phyloP scores from a whole-genome alignment of 2,329 filamentous ascomycete species.

The Penicillium sp. region DNA sequence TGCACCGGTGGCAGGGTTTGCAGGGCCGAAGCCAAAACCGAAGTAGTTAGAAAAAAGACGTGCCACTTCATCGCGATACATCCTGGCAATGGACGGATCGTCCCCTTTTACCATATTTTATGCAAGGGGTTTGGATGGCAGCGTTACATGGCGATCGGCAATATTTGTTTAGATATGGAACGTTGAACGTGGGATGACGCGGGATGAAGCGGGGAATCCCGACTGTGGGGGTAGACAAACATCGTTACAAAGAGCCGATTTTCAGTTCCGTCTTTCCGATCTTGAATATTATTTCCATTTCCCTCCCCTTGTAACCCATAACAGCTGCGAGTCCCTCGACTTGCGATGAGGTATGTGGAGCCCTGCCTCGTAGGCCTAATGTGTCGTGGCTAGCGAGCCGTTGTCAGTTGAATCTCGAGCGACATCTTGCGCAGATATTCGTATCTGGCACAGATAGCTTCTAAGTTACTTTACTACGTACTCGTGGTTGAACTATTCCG shows the following conservation, averaged over 20 bases:
- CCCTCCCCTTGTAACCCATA: not conserved
- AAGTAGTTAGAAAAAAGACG: constrained; percentile 7
- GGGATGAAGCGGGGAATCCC: not conserved
- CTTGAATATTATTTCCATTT: no score
- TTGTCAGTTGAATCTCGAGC: constrained; percentile 13
- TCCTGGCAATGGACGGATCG: not conserved
- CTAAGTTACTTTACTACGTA: no score
- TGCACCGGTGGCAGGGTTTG: constrained; percentile 42
- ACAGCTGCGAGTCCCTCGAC: not conserved
- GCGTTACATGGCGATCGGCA: constrained; percentile 15
- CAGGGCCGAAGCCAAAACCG: constrained; percentile 28
- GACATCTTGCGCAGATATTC: not conserved
- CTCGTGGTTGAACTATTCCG: no score
- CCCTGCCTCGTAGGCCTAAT: constrained; percentile 12
- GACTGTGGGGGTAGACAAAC: not conserved
- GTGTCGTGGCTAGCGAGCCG: constrained; percentile 17
- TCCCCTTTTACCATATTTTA: not conserved
- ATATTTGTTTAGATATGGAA: not conserved
- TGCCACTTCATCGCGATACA: constrained; percentile 13
- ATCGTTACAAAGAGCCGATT: not conserved
- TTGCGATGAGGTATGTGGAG: constrained; percentile 17
- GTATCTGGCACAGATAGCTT: no score
- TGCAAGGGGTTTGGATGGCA: constrained; percentile 5
- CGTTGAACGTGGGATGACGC: constrained; percentile 2
- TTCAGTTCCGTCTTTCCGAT: no score